These are phyloP conservation scores for Sclerotinia borealis DNA, from an alignment of 2,329 filamentous ascomycete species.

Conservation along the genomic window DNA sequence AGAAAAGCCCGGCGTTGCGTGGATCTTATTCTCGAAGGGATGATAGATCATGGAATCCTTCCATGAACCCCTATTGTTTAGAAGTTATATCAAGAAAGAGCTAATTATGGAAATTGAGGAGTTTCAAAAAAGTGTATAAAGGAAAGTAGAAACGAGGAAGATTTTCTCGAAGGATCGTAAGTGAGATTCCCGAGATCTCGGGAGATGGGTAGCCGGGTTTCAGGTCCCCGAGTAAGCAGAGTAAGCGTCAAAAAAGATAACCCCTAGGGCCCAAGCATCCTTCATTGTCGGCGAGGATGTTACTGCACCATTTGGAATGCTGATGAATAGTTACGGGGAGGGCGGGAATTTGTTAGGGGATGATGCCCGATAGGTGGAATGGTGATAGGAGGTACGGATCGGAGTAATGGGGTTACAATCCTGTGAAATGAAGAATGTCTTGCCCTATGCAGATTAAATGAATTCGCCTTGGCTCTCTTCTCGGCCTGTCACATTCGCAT, in stretches of 20 bases:
- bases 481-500: conserved; percentile 1
- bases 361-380: conserved; percentile 2
- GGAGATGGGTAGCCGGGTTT: conserved; percentile 9
- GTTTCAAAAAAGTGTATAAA: neutral
- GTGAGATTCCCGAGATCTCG: conserved; percentile 14
- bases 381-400: neutral
- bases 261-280: neutral
- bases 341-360: neutral
- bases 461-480: neutral
- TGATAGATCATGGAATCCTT: no score
- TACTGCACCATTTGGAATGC: conserved; percentile 1
- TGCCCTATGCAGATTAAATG: conserved; percentile 11
- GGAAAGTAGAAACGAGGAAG: neutral
- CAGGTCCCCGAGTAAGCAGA: conserved; percentile 10
- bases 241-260: neutral
- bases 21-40: neutral
- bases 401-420: neutral
- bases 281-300: conserved; percentile 9
- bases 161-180: neutral
- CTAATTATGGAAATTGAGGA: neutral
- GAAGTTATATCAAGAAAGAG: neutral
- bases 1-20: neutral
- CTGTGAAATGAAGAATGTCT: neutral
- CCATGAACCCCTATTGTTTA: neutral
- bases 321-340: neutral